Evolutionary conservation across 768 basidiomycete genomes (phyloP), one percentile per base, ranked within the genome.

Genomic region (Xerocomellus chrysenteron): DNA sequence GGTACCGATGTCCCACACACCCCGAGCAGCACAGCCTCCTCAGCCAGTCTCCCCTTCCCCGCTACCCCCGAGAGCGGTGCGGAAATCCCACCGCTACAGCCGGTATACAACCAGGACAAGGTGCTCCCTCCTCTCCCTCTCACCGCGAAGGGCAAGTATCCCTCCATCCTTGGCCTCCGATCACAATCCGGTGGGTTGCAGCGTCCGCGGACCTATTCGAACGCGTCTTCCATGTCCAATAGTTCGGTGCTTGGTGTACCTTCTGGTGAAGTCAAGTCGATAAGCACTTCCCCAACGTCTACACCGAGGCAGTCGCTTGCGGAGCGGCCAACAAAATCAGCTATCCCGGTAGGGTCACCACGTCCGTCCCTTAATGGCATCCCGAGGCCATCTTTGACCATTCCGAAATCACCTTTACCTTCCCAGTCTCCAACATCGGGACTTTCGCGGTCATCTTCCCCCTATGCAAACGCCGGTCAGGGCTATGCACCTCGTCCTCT

Each of bases 181-280:
- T 56, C 63, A 2, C 61, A 49, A 13, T 16, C 47, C 1, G 45
- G 36, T 13, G 51, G 26, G 2, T 21, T 67, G 42, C 65, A 56
- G 30, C 65, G 75, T 61, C 59, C 68, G 7, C 66, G 71, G 63
- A 77, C 52, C 73, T 78, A 67, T 67, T 73, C 46, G 39, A 79
- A 19, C 70, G 52, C 59, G 14, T 73, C 59, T 44, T 70, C 60
- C 3, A 56, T 56, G 13, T 68, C 68, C 45, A 63, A 58, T 21
- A 53, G 40, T n/a, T 70, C 70, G 5, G 52, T 48, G 16, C 36
- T 57, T 5, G 57, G 49, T 6, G 32, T 60, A 11, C 55, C 55
- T 42, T 28, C 55, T 13, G 14, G 44, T 30, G 54, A 59, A 28
- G 24, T 19, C 40, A 61, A 55, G 39, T 52, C 57, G 16, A 61